These are phyloP conservation scores for Debaryomyces prosopidis DNA, from an alignment of 805 yeast genomes.

Conservation along the genomic window DNA sequence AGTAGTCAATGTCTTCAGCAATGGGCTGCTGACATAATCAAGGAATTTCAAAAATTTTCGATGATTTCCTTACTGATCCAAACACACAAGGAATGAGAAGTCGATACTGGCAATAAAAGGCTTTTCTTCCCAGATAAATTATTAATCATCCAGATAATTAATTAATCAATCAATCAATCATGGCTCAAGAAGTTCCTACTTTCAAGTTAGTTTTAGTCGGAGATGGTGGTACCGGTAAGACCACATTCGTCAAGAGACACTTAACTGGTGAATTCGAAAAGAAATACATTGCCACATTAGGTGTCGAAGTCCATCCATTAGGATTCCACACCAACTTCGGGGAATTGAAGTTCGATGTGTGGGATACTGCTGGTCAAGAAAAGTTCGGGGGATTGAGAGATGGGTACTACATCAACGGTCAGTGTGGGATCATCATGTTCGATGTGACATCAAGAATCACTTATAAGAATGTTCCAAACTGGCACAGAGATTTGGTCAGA, in stretches of 20 bases:
- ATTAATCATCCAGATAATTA: neutral
- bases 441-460: conserved; percentile 99
- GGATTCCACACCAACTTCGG: conserved; percentile 98
- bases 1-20: too few species aligned
- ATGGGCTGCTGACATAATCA: too few species aligned
- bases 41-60: neutral
- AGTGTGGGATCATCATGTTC: conserved; percentile 99
- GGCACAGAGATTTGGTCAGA: conserved; percentile 99
- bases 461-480: conserved; percentile 99
- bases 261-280: conserved; percentile 99
- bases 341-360: conserved; percentile 97
- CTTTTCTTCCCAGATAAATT: neutral
- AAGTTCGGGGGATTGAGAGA: conserved; percentile 99
- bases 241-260: conserved; percentile 99
- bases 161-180: conserved; percentile 23
- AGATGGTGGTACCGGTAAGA: conserved; percentile 99
- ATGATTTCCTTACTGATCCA: neutral
- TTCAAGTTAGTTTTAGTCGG: conserved; percentile 99
- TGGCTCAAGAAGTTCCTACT: conserved; percentile 88
- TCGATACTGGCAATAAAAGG: neutral
- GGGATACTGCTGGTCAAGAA: conserved; percentile 99
- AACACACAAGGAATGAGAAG: neutral
- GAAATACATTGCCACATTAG: conserved; percentile 97
- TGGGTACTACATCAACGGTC: conserved; percentile 99
- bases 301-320: conserved; percentile 99